Conservation (phyloP, 495 filamentous ascomycete species). For the Xylaria longipes region DNA sequence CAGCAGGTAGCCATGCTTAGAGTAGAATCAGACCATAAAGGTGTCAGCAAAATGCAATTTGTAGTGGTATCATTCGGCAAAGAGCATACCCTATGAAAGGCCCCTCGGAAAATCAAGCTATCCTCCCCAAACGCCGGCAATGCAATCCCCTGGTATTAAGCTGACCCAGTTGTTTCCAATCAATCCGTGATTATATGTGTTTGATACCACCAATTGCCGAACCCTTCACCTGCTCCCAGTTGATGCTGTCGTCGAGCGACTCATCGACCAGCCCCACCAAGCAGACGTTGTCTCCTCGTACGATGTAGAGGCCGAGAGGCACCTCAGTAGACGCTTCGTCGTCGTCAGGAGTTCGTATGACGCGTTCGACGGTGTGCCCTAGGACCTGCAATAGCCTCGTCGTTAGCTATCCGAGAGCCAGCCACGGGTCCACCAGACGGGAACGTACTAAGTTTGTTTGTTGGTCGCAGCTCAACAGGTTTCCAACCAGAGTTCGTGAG, state of each 20-base stretch:
- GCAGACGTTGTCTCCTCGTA: slow-evolving; percentile 95
- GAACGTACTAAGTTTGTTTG: slow-evolving; percentile 79
- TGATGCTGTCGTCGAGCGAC: slow-evolving; percentile 81
- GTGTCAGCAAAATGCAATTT: slow-evolving; percentile 36
- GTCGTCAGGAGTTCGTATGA: slow-evolving; percentile 85
- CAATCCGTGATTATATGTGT: slow-evolving; percentile 47
- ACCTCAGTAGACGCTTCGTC: slow-evolving; percentile 80
- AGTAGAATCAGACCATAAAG: slow-evolving; percentile 31
- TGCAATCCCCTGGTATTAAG: not conserved
- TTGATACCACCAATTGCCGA: slow-evolving; percentile 84
- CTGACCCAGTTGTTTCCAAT: not conserved
- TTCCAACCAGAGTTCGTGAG: slow-evolving; percentile 86
- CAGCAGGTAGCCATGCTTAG: slow-evolving; percentile 26
- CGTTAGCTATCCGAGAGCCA: slow-evolving; percentile 12
- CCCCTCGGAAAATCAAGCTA: slow-evolving; percentile 22
- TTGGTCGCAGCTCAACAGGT: slow-evolving; percentile 85
- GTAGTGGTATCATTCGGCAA: slow-evolving; percentile 40
- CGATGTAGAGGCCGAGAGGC: slow-evolving; percentile 85
- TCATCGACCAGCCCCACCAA: slow-evolving; percentile 90
- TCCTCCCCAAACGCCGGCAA: slow-evolving; percentile 31
- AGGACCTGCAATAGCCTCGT: slow-evolving; percentile 60
- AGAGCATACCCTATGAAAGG: slow-evolving; percentile 43
- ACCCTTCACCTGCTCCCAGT: slow-evolving; percentile 90
- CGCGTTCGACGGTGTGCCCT: slow-evolving; percentile 81
- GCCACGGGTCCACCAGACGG: not conserved